A percentile compares a stretch with the other conserved stretches of the same genome.
Evolutionary conservation across 2,329 filamentous ascomycete species (phyloP).

Genomic region (Pleomassaria siparia): DNA sequence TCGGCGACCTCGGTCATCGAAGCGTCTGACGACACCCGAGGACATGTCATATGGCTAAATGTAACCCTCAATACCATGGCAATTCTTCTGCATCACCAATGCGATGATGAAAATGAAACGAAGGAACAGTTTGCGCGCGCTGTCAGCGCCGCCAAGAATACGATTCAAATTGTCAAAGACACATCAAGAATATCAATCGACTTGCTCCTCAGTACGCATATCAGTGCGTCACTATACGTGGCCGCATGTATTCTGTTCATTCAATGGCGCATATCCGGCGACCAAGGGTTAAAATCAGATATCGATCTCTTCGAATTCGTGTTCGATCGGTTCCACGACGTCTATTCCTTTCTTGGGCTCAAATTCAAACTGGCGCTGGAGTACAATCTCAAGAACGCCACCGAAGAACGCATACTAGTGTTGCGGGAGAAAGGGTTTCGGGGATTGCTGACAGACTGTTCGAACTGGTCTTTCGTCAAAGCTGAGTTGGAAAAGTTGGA

Average conservation of each 20-base stretch:
- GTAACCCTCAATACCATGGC: constrained; percentile 23
- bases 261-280: constrained; percentile 25
- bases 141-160: constrained; percentile 28
- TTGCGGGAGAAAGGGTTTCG: constrained; percentile 24
- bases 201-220: constrained; percentile 26
- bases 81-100: constrained; percentile 29
- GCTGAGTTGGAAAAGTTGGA: constrained; percentile 17
- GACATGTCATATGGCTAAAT: constrained; percentile 30
- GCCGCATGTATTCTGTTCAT: constrained; percentile 29
- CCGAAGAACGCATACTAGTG: constrained; percentile 11
- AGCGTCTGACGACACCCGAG: constrained; percentile 16
- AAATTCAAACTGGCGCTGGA: constrained; percentile 32
- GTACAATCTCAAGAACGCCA: constrained; percentile 19
- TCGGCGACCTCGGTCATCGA: constrained; percentile 23
- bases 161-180: constrained; percentile 29
- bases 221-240: constrained; percentile 25
- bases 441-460: constrained; percentile 31
- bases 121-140: constrained; percentile 17
- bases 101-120: neutral
- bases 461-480: constrained; percentile 22
- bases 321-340: constrained; percentile 32
- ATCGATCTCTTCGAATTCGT: constrained; percentile 28
- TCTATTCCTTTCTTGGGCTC: constrained; percentile 24
- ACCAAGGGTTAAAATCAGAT: constrained; percentile 22
- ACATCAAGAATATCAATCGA: constrained; percentile 27